Base-by-base conservation (phyloP, 2,329 filamentous ascomycete species). In the Xylariaceae sp. region DNA sequence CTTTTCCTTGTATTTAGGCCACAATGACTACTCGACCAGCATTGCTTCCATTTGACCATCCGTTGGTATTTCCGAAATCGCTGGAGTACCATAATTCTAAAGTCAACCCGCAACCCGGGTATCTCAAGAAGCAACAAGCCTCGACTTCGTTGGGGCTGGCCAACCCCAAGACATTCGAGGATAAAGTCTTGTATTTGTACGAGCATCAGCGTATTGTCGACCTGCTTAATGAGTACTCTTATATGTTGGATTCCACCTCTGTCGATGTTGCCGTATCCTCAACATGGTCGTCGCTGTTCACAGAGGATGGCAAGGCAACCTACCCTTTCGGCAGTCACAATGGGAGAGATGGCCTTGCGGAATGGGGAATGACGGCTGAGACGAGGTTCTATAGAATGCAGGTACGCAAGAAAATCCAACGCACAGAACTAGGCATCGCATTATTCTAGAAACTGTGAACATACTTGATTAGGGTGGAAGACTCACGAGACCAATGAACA, bases 61-160 rank as follows among this genome's bases (percentile, higher is more conserved):
- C 41, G 20, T 32, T 43, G 41, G 26, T 20, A 18, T 43, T 43
- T 20, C 40, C 41, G 4, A 43, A 43, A 8, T 43, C 26, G 4
- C 6, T 43, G 2, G 24, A 32, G 41, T 27, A 43, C 18, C 41
- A 20, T 21, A 43, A 27, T 23, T 15, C 29, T 27, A 23, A 26
- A 43, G 41, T 43, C 10, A 43, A 43, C 13, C 41, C 41, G 41
- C 41, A 43, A 32, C 41, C 41, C 10, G 41, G 41, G 32, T 32
- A 43, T 15, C 15, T 27, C 18, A 43, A 43, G n/a, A n/a, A n/a
- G n/a, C n/a, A n/a, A n/a, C 41, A 9, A 13, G 10, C 20, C 9
- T 5, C 41, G n/a, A 15, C 16, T 13, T 7, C 27, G n/a, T 43
- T 27, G 20, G 20, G 26, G 6, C 9, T 43, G 6, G 18, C 27